Conservation (phyloP, 345 rosid genomes). For the Xanthoceras sorbifolium region DNA sequence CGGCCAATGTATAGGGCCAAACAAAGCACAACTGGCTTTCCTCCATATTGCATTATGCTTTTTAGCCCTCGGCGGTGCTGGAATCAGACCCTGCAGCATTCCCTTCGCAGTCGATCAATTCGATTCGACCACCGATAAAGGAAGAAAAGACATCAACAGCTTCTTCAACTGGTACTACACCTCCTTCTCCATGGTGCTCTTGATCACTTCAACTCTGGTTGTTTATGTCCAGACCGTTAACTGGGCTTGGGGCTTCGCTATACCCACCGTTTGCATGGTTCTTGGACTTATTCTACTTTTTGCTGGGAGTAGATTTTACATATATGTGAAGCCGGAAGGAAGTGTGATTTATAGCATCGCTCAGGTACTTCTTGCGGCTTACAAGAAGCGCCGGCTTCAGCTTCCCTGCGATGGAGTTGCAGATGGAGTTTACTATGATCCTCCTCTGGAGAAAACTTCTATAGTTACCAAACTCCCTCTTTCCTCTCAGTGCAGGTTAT, state of each 20-base stretch:
- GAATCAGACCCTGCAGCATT: conserved; percentile 32
- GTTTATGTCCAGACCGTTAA: conserved; percentile 39
- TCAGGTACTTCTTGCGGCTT: conserved; percentile 39
- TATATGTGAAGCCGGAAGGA: conserved; percentile 41
- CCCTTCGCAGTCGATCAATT: conserved; percentile 42
- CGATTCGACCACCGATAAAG: conserved; percentile 25
- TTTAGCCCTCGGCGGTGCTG: conserved; percentile 30
- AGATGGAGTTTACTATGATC: conserved; percentile 33
- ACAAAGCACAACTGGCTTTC: conserved; percentile 26
- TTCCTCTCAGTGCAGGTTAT: conserved; percentile 55
- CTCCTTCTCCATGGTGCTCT: conserved; percentile 29
- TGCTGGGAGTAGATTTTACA: conserved; percentile 36
- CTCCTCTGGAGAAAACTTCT: conserved; percentile 33
- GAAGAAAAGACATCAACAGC: conserved; percentile 31
- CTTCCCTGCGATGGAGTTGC: conserved; percentile 14
- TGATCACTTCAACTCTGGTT: conserved; percentile 30
- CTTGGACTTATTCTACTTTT: conserved; percentile 35
- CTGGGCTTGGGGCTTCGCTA: conserved; percentile 33
- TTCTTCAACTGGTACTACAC: conserved; percentile 48
- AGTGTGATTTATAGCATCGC: conserved; percentile 36
- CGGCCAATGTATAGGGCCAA: conserved; percentile 26
- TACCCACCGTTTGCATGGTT: conserved; percentile 29
- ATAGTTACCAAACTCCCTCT: conserved; percentile 41
- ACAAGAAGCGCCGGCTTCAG: conserved; percentile 33
- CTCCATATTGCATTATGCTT: conserved; percentile 24